phyloP scores from a whole-genome alignment of 2,329 filamentous ascomycete species.

The Dactylellina leptospora region DNA sequence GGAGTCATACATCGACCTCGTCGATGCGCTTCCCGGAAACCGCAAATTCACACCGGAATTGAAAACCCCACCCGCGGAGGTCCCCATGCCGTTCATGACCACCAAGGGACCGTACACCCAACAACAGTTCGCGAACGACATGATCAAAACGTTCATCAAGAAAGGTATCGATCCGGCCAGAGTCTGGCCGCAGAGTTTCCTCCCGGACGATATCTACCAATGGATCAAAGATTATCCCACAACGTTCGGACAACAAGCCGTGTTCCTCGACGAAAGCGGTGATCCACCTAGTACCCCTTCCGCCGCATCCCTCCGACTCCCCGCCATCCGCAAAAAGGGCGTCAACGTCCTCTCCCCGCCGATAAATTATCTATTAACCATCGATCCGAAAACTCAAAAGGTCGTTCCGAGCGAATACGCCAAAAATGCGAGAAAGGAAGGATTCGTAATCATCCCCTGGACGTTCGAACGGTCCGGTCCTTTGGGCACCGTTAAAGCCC shows the following conservation, averaged over 20 bases:
- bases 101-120: slow-evolving; percentile 69
- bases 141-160: slow-evolving; percentile 69
- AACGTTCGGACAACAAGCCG: slow-evolving; percentile 68
- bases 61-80: slow-evolving; percentile 68
- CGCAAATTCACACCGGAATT: slow-evolving; percentile 73
- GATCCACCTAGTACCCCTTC: slow-evolving; percentile 66
- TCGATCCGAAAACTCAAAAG: slow-evolving; percentile 63
- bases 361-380: slow-evolving; percentile 69
- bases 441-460: slow-evolving; percentile 74
- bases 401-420: slow-evolving; percentile 74
- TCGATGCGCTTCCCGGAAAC: slow-evolving; percentile 65
- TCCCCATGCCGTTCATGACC: slow-evolving; percentile 73
- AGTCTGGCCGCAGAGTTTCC: slow-evolving; percentile 73
- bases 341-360: slow-evolving; percentile 72
- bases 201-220: slow-evolving; percentile 71
- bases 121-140: slow-evolving; percentile 70
- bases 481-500: slow-evolving; percentile 64
- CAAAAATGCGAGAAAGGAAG: slow-evolving; percentile 68
- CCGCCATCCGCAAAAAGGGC: slow-evolving; percentile 67
- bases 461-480: slow-evolving; percentile 73
- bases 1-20: slow-evolving; percentile 70
- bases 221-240: slow-evolving; percentile 71
- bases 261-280: slow-evolving; percentile 72
- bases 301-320: slow-evolving; percentile 68
- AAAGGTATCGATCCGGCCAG: slow-evolving; percentile 66